phyloP scores from a whole-genome alignment of 306 rosid species.

The Prunus kanzakura region DNA sequence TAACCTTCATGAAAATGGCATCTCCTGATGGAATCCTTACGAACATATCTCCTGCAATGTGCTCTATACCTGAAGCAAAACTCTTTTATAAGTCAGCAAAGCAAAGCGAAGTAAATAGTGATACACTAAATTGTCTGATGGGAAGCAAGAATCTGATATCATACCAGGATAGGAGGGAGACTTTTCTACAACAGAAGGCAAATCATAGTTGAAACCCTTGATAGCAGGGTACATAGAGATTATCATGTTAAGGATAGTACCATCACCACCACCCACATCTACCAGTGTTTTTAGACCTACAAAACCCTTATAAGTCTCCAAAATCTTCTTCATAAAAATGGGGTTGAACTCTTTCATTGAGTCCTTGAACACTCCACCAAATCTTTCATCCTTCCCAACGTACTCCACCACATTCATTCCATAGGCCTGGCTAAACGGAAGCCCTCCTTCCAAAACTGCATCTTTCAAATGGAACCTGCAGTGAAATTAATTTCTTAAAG shows the following conservation, averaged over 20 bases:
- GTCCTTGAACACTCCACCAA: slow-evolving; percentile 6
- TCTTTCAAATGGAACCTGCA: slow-evolving; percentile 26
- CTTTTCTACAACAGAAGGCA: slow-evolving; percentile 13
- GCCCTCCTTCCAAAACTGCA: slow-evolving; percentile 26
- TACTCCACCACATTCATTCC: slow-evolving; percentile 16
- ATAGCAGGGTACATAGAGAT: slow-evolving; percentile 25
- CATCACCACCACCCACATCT: slow-evolving; percentile 28
- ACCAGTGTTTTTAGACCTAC: slow-evolving; percentile 21
- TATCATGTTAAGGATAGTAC: slow-evolving; percentile 23
- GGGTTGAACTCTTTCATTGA: slow-evolving; percentile 23
- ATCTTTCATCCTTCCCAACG: slow-evolving; percentile 14
- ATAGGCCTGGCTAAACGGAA: slow-evolving; percentile 18
- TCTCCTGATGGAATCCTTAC: slow-evolving; percentile 22
- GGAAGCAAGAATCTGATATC: background rate
- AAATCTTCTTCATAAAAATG: slow-evolving; percentile 5
- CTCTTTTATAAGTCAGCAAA: background rate
- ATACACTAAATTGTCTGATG: background rate
- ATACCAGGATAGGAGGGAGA: slow-evolving; percentile 21
- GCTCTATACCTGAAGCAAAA: slow-evolving; percentile 21
- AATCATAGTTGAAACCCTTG: slow-evolving; percentile 32
- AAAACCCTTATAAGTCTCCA: slow-evolving; percentile 16
- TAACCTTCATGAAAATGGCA: slow-evolving; percentile 33
- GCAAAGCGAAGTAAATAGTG: background rate
- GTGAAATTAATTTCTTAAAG: background rate
- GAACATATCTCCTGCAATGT: slow-evolving; percentile 26